Evolutionary conservation across 2,329 filamentous ascomycete species (phyloP).

Genomic region (Graphium sp.): DNA sequence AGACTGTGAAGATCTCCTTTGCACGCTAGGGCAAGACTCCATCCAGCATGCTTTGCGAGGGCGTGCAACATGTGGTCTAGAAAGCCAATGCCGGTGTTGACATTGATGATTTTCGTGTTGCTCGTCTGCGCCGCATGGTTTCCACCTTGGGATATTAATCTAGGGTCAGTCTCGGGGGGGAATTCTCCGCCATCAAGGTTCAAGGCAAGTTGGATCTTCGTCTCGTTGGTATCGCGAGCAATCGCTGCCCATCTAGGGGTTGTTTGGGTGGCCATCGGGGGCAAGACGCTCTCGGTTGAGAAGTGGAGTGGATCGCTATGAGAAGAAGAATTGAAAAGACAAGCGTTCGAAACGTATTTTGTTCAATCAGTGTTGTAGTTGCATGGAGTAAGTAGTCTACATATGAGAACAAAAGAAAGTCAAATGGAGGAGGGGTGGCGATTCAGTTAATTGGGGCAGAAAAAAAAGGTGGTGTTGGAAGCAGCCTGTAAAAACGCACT

Average conservation of each 20-base stretch:
- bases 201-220: constrained; percentile 83
- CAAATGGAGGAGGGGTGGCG: not conserved
- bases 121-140: constrained; percentile 72
- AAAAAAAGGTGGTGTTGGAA: too few species aligned
- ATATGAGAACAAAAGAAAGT: not conserved
- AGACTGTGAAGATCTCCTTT: constrained; percentile 81
- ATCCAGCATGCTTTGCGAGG: constrained; percentile 86
- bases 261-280: constrained; percentile 3
- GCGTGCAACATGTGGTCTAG: constrained; percentile 98
- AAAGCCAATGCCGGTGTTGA: constrained; percentile 92
- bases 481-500: too few species aligned
- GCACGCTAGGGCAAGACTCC: constrained; percentile 72
- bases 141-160: constrained; percentile 24
- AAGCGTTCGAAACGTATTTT: too few species aligned
- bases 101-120: constrained; percentile 67
- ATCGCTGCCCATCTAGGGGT: constrained; percentile 58
- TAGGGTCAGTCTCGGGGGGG: constrained; percentile 44
- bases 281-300: too few species aligned
- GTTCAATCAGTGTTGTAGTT: not conserved
- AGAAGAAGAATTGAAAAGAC: too few species aligned
- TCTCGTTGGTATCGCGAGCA: constrained; percentile 91
- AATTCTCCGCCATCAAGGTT: constrained; percentile 84
- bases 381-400: not conserved
- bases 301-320: too few species aligned
- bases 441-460: too few species aligned